phyloP scores from a whole-genome alignment of 176 grass and related monocot species.

The Ensete glaucum region DNA sequence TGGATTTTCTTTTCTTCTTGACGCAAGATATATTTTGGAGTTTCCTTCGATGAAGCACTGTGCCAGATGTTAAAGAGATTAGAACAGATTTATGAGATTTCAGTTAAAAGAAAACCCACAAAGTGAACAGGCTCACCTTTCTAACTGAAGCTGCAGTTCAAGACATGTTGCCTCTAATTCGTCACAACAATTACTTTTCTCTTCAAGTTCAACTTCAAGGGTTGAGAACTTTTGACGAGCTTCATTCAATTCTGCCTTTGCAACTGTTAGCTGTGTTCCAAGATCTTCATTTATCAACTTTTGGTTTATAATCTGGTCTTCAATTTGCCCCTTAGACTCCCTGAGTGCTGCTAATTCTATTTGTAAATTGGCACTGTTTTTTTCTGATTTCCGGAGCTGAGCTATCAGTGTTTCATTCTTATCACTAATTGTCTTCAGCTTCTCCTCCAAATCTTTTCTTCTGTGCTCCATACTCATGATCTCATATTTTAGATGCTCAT shows the following conservation, averaged over 20 bases:
- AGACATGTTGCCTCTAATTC: constrained; percentile 14
- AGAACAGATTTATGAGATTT: not conserved
- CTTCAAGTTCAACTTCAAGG: not conserved
- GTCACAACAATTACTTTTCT: constrained; percentile 2
- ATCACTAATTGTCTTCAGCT: not conserved
- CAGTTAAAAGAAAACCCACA: too few relatives aligned
- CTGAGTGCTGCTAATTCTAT: constrained; percentile 36
- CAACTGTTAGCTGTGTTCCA: not conserved
- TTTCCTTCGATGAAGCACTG: constrained; percentile 29
- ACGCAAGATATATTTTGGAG: constrained; percentile 24
- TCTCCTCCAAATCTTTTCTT: constrained; percentile 14
- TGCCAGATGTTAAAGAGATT: not conserved
- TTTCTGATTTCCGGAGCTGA: constrained; percentile 22
- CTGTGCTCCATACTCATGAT: not conserved
- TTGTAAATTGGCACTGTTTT: constrained; percentile 24
- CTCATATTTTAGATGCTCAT: not conserved
- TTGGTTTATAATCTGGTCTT: constrained; percentile 15
- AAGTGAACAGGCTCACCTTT: constrained; percentile 9
- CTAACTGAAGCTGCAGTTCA: constrained; percentile 24
- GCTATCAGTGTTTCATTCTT: constrained; percentile 17
- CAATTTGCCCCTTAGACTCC: constrained; percentile 26
- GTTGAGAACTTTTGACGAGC: constrained; percentile 1
- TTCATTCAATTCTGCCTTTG: constrained; percentile 17
- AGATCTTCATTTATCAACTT: constrained; percentile 23
- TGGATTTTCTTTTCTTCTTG: constrained; percentile 40